These are phyloP conservation scores for Priceomyces melissophilus DNA, from an alignment of 805 yeast genomes.

Conservation along the genomic window DNA sequence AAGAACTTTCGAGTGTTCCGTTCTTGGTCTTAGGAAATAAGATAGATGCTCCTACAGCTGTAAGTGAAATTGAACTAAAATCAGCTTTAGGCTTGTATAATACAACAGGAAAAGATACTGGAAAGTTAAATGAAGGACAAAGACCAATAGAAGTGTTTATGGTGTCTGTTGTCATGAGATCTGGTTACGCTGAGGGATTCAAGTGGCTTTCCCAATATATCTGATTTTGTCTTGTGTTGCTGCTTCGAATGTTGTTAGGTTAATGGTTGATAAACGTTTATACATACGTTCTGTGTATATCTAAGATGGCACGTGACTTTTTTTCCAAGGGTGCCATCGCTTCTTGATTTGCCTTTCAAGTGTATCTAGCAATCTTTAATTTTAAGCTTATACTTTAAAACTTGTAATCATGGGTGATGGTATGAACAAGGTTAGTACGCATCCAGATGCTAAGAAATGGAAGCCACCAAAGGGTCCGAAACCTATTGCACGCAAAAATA, in stretches of 20 bases:
- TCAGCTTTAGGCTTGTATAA: slow-evolving; percentile 77
- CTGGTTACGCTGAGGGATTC: slow-evolving; percentile 97
- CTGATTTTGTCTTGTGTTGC: slow-evolving; percentile 27
- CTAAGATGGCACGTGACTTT: slow-evolving; percentile 1
- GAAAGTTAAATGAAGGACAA: slow-evolving; percentile 63
- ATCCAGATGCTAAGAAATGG: slow-evolving; percentile 63
- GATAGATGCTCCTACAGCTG: slow-evolving; percentile 92
- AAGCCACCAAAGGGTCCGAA: slow-evolving; percentile 91
- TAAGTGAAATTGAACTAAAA: slow-evolving; percentile 90
- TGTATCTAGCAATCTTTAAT: no score
- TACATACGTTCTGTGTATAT: not conserved
- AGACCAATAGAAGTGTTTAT: slow-evolving; percentile 95
- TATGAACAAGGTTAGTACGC: slow-evolving; percentile 39
- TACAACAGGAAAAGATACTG: slow-evolving; percentile 80
- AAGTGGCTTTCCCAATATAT: slow-evolving; percentile 97
- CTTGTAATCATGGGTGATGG: slow-evolving; percentile 14
- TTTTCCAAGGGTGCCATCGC: not conserved
- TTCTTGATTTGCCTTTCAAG: not conserved
- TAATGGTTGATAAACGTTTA: slow-evolving; percentile 1
- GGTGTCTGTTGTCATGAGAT: slow-evolving; percentile 98
- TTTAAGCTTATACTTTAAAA: not conserved
- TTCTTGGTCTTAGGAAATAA: slow-evolving; percentile 94
- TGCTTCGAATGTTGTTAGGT: not conserved
- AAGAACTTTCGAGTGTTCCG: slow-evolving; percentile 86
- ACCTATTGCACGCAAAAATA: slow-evolving; percentile 79